A percentile compares a stretch with the other conserved stretches of the same genome.
Conservation (phyloP, 805 yeast species). For the Deakozyma indianensis region DNA sequence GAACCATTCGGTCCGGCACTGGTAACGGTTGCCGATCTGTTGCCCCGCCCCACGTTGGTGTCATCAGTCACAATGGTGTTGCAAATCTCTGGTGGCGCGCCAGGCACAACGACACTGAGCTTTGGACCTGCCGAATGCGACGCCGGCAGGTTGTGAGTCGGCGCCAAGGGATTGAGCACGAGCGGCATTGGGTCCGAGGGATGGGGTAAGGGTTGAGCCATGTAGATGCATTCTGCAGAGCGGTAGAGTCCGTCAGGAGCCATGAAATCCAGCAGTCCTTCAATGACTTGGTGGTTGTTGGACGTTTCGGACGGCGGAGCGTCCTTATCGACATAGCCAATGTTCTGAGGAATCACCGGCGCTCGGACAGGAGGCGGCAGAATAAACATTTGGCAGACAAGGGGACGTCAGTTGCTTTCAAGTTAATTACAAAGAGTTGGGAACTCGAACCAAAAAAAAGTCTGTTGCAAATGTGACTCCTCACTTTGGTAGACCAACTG, state of each 20-base stretch:
- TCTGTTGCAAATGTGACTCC: no score
- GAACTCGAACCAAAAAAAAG: no score
- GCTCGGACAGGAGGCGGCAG: neutral
- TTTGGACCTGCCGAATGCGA: slow-evolving; percentile 7
- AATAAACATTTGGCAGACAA: neutral
- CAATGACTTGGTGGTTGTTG: neutral
- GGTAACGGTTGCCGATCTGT: slow-evolving; percentile 2
- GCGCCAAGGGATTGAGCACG: slow-evolving; percentile 23
- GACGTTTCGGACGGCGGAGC: neutral
- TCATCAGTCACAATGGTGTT: neutral
- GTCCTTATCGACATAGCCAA: neutral
- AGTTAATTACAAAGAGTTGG: no score
- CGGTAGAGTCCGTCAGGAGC: slow-evolving; percentile 20
- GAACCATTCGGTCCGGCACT: slow-evolving; percentile 2
- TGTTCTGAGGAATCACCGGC: neutral
- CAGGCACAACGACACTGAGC: neutral
- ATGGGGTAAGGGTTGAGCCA: slow-evolving; percentile 26
- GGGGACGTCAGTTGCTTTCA: no score
- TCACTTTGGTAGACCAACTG: no score
- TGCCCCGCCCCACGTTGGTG: slow-evolving; percentile 2
- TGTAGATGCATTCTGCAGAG: slow-evolving; percentile 16
- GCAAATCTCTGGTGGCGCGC: neutral
- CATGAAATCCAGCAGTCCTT: neutral
- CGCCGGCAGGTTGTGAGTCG: slow-evolving; percentile 17
- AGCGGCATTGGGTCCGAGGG: slow-evolving; percentile 21